These are phyloP conservation scores for Trametes meyenii DNA, from an alignment of 768 basidiomycete species.

Conservation along the genomic window DNA sequence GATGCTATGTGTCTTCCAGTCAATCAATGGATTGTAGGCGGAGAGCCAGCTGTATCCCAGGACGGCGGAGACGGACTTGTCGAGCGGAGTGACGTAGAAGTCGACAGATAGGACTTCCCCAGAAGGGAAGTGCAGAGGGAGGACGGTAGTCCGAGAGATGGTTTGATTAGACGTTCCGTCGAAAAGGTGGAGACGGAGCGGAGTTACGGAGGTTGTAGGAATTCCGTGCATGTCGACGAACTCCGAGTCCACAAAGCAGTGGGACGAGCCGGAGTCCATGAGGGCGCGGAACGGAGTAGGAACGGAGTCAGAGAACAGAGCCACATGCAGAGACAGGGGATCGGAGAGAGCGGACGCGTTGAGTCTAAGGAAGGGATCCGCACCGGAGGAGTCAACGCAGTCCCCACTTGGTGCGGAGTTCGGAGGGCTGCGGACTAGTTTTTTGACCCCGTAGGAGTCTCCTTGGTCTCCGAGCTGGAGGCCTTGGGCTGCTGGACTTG, in stretches of 20 bases:
- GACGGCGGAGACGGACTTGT: slow-evolving; percentile 13
- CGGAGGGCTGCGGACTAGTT: not conserved
- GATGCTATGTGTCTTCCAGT: slow-evolving; percentile 19
- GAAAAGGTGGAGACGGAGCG: not conserved
- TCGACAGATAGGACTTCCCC: slow-evolving; percentile 3
- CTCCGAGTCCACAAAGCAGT: slow-evolving; percentile 1
- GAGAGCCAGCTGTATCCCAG: slow-evolving; percentile 22
- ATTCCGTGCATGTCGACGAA: not conserved
- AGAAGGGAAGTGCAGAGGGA: slow-evolving; percentile 5
- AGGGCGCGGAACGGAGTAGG: not conserved
- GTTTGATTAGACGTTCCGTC: slow-evolving; percentile 6
- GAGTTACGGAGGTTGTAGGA: not conserved
- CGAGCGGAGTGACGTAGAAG: slow-evolving; percentile 6
- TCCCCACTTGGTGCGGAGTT: not conserved
- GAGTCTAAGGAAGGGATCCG: not conserved
- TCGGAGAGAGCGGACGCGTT: too few species aligned
- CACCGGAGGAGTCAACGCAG: slow-evolving; percentile 1
- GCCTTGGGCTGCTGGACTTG: not conserved
- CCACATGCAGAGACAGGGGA: too few species aligned
- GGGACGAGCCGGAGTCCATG: not conserved
- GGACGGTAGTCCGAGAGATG: not conserved
- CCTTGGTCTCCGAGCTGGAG: not conserved
- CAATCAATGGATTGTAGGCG: slow-evolving; percentile 30
- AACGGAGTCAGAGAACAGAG: not conserved
- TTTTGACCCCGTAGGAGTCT: not conserved